Conservation (phyloP, 2,329 filamentous ascomycete genomes). For the Calonectria hawksworthii region DNA sequence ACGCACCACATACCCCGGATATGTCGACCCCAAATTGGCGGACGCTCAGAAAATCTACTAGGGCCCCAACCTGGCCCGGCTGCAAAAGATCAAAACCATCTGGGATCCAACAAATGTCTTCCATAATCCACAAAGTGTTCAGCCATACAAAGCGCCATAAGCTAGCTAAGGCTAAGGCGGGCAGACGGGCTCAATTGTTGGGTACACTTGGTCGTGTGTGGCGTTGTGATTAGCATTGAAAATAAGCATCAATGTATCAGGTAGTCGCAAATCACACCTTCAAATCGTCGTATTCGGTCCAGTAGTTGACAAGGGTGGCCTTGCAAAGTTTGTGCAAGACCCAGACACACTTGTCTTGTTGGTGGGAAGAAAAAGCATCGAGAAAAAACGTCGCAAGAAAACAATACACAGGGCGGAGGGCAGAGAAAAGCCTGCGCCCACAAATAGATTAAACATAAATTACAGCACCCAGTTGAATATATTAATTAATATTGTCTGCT, state of each 20-base stretch:
- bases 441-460: not conserved
- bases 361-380: no score
- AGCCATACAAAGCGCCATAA: not conserved
- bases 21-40: not conserved
- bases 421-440: not conserved
- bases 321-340: not conserved
- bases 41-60: constrained; percentile 1
- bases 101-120: not conserved
- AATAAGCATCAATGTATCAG: not conserved
- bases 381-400: not conserved
- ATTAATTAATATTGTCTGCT: not conserved
- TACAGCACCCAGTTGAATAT: not conserved
- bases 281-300: not conserved
- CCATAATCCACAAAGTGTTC: constrained; percentile 1
- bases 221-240: not conserved
- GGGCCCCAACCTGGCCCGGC: not conserved
- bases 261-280: not conserved
- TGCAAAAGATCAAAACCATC: not conserved
- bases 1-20: not conserved
- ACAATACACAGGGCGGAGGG: not conserved
- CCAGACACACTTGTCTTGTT: not conserved
- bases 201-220: not conserved
- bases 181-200: not conserved
- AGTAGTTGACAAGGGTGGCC: not conserved
- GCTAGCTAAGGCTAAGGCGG: not conserved